Conservation (phyloP, 768 basidiomycete species). For the Podaxis pistillaris region DNA sequence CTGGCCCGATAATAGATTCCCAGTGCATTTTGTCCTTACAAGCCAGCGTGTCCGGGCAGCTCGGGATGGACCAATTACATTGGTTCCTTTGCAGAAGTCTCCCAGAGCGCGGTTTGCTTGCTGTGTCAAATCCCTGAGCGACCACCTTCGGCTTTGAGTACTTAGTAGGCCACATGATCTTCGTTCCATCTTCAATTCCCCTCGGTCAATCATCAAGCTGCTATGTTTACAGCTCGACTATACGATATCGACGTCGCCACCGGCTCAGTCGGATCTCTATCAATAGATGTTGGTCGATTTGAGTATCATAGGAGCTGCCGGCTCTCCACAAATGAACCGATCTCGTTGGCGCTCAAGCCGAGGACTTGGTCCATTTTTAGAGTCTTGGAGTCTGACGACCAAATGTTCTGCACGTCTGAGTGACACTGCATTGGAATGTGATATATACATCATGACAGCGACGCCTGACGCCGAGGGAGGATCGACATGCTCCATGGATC, state of each 20-base stretch:
- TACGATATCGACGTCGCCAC: background rate
- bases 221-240: background rate
- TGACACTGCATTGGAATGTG: conserved; percentile 6
- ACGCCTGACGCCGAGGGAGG: background rate
- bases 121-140: background rate
- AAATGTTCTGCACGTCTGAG: background rate
- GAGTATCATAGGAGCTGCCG: conserved; percentile 6
- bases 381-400: background rate
- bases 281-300: conserved; percentile 1
- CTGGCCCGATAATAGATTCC: background rate
- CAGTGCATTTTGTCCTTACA: background rate
- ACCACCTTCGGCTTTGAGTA: background rate
- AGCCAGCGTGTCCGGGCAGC: conserved; percentile 6
- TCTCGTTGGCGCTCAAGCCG: conserved; percentile 5
- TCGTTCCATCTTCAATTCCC: background rate
- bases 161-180: background rate
- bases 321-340: conserved; percentile 13
- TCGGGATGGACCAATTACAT: background rate
- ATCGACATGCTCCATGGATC: conserved; percentile 4
- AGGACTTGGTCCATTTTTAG: conserved; percentile 2
- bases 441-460: conserved; percentile 8
- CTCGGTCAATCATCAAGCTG: conserved; percentile 1
- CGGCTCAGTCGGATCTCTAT: conserved; percentile 8
- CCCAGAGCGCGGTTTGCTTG: background rate
- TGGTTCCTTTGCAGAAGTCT: background rate